Conservation (phyloP, 1,284 basidiomycete species). For the Fomitopsis betulina region DNA sequence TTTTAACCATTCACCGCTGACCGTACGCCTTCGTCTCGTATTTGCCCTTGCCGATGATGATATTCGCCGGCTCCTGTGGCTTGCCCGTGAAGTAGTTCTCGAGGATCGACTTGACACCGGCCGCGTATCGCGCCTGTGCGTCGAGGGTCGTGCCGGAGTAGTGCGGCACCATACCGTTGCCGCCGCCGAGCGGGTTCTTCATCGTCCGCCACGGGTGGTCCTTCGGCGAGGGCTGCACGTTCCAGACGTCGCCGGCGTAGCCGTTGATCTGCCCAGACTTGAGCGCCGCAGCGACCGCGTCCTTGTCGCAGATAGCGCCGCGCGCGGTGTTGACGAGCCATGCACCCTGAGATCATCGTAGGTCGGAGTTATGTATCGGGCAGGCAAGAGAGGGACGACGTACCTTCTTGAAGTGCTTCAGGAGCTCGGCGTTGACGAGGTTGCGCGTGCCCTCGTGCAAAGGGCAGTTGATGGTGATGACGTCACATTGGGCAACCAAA, state of each 20-base stretch:
- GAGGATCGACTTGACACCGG: slow-evolving; percentile 78
- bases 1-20: slow-evolving; percentile 11
- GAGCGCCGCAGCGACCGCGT: slow-evolving; percentile 77
- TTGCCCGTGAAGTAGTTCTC: slow-evolving; percentile 70
- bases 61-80: slow-evolving; percentile 72
- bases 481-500: slow-evolving; percentile 80
- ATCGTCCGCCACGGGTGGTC: slow-evolving; percentile 86
- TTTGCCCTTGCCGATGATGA: slow-evolving; percentile 71
- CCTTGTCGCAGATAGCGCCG: slow-evolving; percentile 87
- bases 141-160: slow-evolving; percentile 90
- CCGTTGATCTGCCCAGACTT: slow-evolving; percentile 73
- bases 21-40: slow-evolving; percentile 61
- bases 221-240: slow-evolving; percentile 80
- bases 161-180: slow-evolving; percentile 84
- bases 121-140: slow-evolving; percentile 86
- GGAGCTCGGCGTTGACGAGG: slow-evolving; percentile 78
- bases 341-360: slow-evolving; percentile 39
- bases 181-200: slow-evolving; percentile 77
- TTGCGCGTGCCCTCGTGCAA: slow-evolving; percentile 86
- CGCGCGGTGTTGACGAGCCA: slow-evolving; percentile 95
- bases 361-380: background rate
- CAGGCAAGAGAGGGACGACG: background rate
- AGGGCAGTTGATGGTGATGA: slow-evolving; percentile 88
- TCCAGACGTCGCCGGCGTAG: slow-evolving; percentile 71
- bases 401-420: slow-evolving; percentile 86